Conservation (phyloP, 108 stramenopile species). For the Epithemia pelagica region DNA sequence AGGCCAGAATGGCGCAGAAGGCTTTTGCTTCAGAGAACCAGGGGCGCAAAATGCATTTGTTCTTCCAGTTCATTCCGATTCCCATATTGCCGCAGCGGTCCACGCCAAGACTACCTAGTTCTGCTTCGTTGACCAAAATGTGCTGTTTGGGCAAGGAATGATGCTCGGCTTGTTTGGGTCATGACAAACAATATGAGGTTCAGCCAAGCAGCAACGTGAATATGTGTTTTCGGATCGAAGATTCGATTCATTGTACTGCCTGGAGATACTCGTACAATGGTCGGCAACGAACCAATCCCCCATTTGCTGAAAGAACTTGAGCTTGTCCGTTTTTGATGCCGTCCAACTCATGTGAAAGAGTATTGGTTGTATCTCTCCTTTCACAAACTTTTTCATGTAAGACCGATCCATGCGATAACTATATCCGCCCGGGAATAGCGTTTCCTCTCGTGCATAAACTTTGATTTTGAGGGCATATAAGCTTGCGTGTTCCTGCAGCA, state of each 20-base stretch:
- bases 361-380: constrained; percentile 8
- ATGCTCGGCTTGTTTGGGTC: constrained; percentile 35
- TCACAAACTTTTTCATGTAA: constrained; percentile 28
- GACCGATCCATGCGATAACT: constrained; percentile 30
- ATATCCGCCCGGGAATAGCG: constrained; percentile 40
- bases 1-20: too few species aligned
- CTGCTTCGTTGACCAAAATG: too few species aligned
- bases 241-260: constrained; percentile 9
- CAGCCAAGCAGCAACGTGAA: constrained; percentile 32
- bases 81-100: too few species aligned
- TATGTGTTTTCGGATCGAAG: constrained; percentile 1
- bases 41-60: too few species aligned
- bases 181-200: constrained; percentile 40
- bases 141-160: constrained; percentile 2
- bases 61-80: too few species aligned
- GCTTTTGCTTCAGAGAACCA: too few species aligned
- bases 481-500: constrained; percentile 54
- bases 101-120: too few species aligned
- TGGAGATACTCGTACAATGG: constrained; percentile 18
- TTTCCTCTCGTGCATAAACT: constrained; percentile 21
- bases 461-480: constrained; percentile 63
- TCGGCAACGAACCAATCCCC: constrained; percentile 48
- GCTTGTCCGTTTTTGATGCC: constrained; percentile 53
- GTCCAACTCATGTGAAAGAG: constrained; percentile 69
- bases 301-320: constrained; percentile 47